These are phyloP conservation scores for Phytopythium helicoides DNA, from an alignment of 352 stramenopile species.

Conservation along the genomic window DNA sequence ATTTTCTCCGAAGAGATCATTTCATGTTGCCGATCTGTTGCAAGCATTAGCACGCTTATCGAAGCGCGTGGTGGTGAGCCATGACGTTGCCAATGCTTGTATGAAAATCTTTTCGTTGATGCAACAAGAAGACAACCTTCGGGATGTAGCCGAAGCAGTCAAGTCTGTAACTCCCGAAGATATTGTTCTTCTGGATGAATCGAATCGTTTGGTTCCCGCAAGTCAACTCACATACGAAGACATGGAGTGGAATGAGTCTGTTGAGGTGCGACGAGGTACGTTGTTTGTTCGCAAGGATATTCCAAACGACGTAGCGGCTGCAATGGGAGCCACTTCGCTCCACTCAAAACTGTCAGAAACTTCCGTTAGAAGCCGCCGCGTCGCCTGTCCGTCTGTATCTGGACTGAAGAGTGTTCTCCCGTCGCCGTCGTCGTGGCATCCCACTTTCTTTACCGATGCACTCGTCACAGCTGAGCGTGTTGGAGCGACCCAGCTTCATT, in stretches of 20 bases:
- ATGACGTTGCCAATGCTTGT: constrained; percentile 32
- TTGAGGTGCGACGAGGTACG: constrained; percentile 40
- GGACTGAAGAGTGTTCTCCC: constrained; percentile 46
- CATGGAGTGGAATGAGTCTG: constrained; percentile 77
- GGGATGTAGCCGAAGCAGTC: constrained; percentile 18
- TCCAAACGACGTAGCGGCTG: constrained; percentile 34
- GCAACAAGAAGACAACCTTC: constrained; percentile 16
- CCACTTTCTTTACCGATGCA: constrained; percentile 54
- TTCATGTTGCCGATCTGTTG: constrained; percentile 53
- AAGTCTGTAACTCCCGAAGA: constrained; percentile 28
- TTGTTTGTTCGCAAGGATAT: constrained; percentile 57
- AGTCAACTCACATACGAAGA: constrained; percentile 58
- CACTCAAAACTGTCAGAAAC: constrained; percentile 64
- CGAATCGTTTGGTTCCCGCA: constrained; percentile 29
- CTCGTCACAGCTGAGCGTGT: constrained; percentile 53
- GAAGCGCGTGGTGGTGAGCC: constrained; percentile 15
- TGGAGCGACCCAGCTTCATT: constrained; percentile 51
- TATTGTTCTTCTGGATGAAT: constrained; percentile 39
- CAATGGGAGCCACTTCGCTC: constrained; percentile 55
- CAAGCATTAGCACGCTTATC: constrained; percentile 47
- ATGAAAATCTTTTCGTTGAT: constrained; percentile 50
- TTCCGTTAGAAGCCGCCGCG: constrained; percentile 45
- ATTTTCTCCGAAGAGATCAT: constrained; percentile 52
- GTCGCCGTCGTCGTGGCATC: constrained; percentile 30
- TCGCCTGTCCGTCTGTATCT: constrained; percentile 37